These are phyloP conservation scores for Lachancea dasiensis DNA, from an alignment of 805 yeast species.

Conservation along the genomic window DNA sequence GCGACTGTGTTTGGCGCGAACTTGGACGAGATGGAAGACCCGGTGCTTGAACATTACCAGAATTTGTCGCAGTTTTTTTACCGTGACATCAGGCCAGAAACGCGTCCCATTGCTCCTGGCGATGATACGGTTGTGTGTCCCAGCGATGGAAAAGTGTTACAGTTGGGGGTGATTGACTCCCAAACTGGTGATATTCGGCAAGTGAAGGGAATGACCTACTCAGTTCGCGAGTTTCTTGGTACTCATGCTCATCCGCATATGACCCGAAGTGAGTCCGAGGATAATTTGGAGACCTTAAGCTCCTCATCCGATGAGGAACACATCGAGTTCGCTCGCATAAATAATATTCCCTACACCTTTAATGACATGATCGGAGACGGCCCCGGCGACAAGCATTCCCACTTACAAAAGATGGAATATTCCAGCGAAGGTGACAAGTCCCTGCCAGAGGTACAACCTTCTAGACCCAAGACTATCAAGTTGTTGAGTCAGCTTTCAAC, in stretches of 20 bases:
- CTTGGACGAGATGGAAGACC: slow-evolving; percentile 81
- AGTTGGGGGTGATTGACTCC: slow-evolving; percentile 63
- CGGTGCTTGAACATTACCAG: slow-evolving; percentile 63
- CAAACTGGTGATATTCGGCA: slow-evolving; percentile 88
- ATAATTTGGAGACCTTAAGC: slow-evolving; percentile 12
- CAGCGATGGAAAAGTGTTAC: slow-evolving; percentile 86
- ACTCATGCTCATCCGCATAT: slow-evolving; percentile 33
- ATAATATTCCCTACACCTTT: slow-evolving; percentile 65
- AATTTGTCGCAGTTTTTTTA: slow-evolving; percentile 91
- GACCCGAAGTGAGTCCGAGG: slow-evolving; percentile 25
- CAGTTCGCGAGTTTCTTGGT: slow-evolving; percentile 84
- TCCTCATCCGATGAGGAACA: slow-evolving; percentile 28
- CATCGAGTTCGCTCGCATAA: slow-evolving; percentile 68
- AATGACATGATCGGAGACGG: slow-evolving; percentile 60
- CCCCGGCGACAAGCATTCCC: slow-evolving; percentile 35
- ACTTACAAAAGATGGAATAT: slow-evolving; percentile 43
- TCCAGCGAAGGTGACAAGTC: slow-evolving; percentile 68
- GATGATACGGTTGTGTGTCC: slow-evolving; percentile 71
- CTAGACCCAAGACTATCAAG: slow-evolving; percentile 32
- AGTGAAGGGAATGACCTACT: slow-evolving; percentile 93
- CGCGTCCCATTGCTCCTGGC: slow-evolving; percentile 64
- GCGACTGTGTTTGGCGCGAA: slow-evolving; percentile 81
- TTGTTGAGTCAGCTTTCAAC: slow-evolving; percentile 32
- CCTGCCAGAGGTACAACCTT: slow-evolving; percentile 30
- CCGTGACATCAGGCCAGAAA: slow-evolving; percentile 70